Base-by-base conservation (phyloP, 2,329 filamentous ascomycete genomes). In the Diaporthe destruens region DNA sequence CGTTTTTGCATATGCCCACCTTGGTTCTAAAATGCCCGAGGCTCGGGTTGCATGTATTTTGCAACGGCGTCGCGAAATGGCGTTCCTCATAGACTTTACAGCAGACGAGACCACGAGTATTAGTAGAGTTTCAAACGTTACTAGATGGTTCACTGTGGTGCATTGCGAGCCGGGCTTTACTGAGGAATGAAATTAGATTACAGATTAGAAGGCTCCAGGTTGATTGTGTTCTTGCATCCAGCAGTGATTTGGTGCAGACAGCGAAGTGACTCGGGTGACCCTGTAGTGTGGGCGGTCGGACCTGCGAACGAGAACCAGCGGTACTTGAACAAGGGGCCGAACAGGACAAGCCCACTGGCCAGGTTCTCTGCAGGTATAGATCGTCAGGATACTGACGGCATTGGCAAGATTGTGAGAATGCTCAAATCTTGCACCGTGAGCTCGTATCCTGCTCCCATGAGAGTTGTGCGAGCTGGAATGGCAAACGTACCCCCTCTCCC, bases 11-110 rank as follows among this genome's bases (percentile, higher is more conserved):
- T 34, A 25, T 32, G 32, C n/a, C 47, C 29, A 39, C 9, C 25
- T 56, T 44, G 55, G 32, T 42, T 53, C 54, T 25, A n/a, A 18
- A 32, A 53, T 25, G n/a, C 9, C 42, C 29, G 23, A 32, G 42
- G 9, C 20, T 6, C 8, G 47, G 56, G 68, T 12, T 20, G 32
- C 25, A 61, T 23, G 39, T 47, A 59, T 53, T 42, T 51, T 53
- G 44, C 18, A 32, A 16, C 11, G 34, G 55, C 42, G 55, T 57
- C 32, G 9, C 36, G 55, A 29, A n/a, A 32, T 51, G 44, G 44
- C 53, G n/a, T 53, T 70, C 42, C 55, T 53, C 68, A 54, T 70
- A 70, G 68, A 70, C 23, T 23, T 32, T 34, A 23, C 14, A 23
- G 25, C 49, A 54, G 55, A 70, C 49, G 23, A 53, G 57, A 70